phyloP scores from a whole-genome alignment of 306 rosid species.

The Prunus salicina region DNA sequence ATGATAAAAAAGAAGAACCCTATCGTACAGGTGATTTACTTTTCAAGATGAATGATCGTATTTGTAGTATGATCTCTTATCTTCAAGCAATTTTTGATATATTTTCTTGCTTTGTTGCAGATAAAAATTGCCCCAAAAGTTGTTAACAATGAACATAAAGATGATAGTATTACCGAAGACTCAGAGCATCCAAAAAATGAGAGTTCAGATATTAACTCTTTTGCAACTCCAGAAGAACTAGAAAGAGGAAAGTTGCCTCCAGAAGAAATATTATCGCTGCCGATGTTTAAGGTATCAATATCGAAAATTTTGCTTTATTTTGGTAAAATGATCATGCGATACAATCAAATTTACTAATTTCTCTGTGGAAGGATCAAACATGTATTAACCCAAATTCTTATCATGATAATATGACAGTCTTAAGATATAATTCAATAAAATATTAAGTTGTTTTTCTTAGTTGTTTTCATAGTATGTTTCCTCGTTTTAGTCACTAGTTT shows the following conservation, averaged over 20 bases:
- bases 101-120: slow-evolving; percentile 43
- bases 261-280: slow-evolving; percentile 86
- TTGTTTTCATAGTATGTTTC: neutral
- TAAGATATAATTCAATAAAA: neutral
- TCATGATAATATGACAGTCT: neutral
- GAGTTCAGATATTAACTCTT: slow-evolving; percentile 41
- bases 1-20: slow-evolving; percentile 76
- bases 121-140: slow-evolving; percentile 67
- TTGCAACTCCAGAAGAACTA: slow-evolving; percentile 67
- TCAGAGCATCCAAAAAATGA: slow-evolving; percentile 53
- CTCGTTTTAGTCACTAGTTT: neutral
- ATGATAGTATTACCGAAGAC: slow-evolving; percentile 39
- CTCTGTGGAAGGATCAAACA: neutral
- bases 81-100: slow-evolving; percentile 12
- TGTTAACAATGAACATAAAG: slow-evolving; percentile 43
- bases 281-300: slow-evolving; percentile 82
- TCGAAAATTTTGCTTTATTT: slow-evolving; percentile 4
- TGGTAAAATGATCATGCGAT: neutral
- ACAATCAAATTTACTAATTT: neutral
- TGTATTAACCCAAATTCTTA: neutral
- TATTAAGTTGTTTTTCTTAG: too few species aligned
- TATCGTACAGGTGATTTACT: slow-evolving; percentile 56
- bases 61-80: slow-evolving; percentile 2
- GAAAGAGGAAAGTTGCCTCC: slow-evolving; percentile 77
- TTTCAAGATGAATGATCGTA: slow-evolving; percentile 22